Conservation (phyloP, 345 rosid species). For the Raphanus raphanistrum region DNA sequence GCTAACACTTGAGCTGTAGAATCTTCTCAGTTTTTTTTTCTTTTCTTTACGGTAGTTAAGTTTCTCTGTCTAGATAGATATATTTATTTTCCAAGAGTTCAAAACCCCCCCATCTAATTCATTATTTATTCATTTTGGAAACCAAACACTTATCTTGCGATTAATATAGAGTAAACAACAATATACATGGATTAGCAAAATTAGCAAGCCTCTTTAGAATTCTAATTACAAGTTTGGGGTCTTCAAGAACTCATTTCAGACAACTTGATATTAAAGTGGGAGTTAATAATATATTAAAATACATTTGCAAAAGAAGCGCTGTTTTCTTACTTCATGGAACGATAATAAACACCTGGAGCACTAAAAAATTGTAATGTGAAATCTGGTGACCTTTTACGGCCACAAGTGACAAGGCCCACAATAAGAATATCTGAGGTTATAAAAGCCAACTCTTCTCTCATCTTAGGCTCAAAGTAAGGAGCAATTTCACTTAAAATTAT, state of each 20-base stretch:
- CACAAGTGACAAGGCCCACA: neutral
- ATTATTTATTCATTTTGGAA: neutral
- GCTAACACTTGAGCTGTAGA: neutral
- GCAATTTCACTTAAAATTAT: neutral
- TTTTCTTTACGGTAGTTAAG: neutral
- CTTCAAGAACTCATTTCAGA: neutral
- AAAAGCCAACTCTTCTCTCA: slow-evolving; percentile 9
- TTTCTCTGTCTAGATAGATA: neutral
- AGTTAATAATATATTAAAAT: neutral
- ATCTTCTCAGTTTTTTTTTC: neutral
- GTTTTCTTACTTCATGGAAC: neutral
- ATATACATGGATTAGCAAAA: neutral
- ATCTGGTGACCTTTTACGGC: neutral
- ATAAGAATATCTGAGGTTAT: slow-evolving; percentile 13
- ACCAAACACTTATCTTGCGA: neutral
- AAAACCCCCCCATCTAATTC: neutral
- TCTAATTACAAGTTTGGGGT: neutral
- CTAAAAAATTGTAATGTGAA: neutral
- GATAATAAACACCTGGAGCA: neutral
- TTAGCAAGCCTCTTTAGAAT: neutral
- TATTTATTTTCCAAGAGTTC: neutral
- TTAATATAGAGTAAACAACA: neutral
- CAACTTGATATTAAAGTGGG: neutral
- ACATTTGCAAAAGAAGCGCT: neutral
- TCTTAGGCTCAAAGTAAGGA: slow-evolving; percentile 14